Evolutionary conservation across 73 alveolate genomes (phyloP).

Genomic region (Tetrahymena malaccensis): DNA sequence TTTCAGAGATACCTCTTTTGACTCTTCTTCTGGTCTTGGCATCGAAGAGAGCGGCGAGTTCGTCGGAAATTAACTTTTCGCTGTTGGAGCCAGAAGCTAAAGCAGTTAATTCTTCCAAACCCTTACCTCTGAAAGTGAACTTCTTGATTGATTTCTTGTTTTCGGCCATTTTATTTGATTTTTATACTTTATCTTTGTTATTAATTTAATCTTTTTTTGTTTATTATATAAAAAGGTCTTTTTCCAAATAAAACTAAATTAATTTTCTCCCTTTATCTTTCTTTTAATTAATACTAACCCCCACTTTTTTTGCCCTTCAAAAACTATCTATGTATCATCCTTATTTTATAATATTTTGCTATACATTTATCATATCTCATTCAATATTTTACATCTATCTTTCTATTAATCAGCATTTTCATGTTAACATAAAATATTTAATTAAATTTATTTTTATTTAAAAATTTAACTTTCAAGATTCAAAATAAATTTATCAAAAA

Average conservation of each 20-base stretch:
- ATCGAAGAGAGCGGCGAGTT: background rate
- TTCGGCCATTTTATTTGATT: background rate
- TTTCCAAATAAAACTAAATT: background rate
- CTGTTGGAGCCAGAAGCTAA: background rate
- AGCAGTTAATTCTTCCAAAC: background rate
- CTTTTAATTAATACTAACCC: background rate
- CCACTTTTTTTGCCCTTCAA: background rate
- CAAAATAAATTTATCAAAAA: too few species aligned
- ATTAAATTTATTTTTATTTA: too few species aligned
- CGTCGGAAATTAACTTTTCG: background rate
- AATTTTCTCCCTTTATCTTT: background rate
- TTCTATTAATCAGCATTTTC: too few species aligned
- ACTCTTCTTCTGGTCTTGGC: background rate
- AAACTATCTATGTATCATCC: background rate
- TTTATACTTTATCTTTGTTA: background rate
- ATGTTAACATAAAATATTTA: too few species aligned
- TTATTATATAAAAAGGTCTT: background rate
- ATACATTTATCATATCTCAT: too few species aligned
- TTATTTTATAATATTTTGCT: too few species aligned
- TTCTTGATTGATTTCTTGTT: background rate
- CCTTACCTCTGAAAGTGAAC: background rate
- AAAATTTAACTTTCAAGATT: too few species aligned
- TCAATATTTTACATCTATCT: too few species aligned
- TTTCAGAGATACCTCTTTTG: background rate
- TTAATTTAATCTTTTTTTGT: background rate